phyloP scores from a whole-genome alignment of 208 protist species.

The Trypanosoma scelopori region DNA sequence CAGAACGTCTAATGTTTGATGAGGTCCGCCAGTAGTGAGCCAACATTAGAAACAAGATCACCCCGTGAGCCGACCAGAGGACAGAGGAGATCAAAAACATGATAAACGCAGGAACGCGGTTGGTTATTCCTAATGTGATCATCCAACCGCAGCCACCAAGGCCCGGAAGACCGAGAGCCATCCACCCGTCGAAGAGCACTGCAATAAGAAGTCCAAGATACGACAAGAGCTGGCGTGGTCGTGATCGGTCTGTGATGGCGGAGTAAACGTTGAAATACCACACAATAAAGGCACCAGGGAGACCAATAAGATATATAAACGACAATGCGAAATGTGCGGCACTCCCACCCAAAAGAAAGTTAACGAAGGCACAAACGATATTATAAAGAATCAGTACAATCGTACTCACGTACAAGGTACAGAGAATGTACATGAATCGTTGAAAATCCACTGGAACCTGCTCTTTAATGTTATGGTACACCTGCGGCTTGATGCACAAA shows the following conservation, averaged over 20 bases:
- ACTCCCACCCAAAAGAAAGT: constrained; percentile 52
- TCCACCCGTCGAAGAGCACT: constrained; percentile 73
- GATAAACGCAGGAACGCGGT: constrained; percentile 28
- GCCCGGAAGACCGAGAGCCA: constrained; percentile 66
- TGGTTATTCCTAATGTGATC: constrained; percentile 33
- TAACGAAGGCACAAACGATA: constrained; percentile 55
- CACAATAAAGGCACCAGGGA: constrained; percentile 74
- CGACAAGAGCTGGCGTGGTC: constrained; percentile 46
- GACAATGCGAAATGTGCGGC: constrained; percentile 76
- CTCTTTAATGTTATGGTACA: constrained; percentile 84
- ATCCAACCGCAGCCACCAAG: constrained; percentile 82
- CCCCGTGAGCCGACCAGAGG: constrained; percentile 67
- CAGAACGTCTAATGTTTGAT: neutral
- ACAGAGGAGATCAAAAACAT: constrained; percentile 56
- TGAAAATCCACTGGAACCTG: constrained; percentile 71
- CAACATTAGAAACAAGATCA: constrained; percentile 53
- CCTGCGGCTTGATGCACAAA: constrained; percentile 78
- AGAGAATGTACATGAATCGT: constrained; percentile 83
- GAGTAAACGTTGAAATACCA: constrained; percentile 88
- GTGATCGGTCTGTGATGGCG: constrained; percentile 36
- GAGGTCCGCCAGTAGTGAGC: constrained; percentile 19
- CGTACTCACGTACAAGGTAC: constrained; percentile 59
- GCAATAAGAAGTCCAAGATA: constrained; percentile 67
- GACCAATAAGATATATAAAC: constrained; percentile 78
- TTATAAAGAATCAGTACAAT: constrained; percentile 79